A percentile compares a stretch with the other conserved stretches of the same genome.
Evolutionary conservation across 345 rosid species (phyloP).

Genomic region (Boechera divaricarpa): DNA sequence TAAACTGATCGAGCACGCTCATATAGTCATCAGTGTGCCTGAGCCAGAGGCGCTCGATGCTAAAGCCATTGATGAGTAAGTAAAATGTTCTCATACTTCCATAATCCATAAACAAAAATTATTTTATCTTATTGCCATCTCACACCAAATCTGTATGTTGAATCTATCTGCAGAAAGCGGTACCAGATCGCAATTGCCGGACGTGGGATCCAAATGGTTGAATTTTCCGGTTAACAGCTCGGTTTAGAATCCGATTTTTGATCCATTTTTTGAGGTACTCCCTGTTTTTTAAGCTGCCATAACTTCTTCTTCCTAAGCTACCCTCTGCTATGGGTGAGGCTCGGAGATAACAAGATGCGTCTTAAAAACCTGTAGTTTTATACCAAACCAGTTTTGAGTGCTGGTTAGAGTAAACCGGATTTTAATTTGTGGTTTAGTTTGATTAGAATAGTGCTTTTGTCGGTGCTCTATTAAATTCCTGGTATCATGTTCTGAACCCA

Average conservation of each 20-base stretch:
- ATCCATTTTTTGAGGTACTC: neutral
- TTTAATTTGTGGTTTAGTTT: slow-evolving; percentile 17
- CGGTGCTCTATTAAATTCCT: slow-evolving; percentile 20
- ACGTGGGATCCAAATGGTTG: slow-evolving; percentile 90
- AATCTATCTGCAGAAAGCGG: slow-evolving; percentile 52
- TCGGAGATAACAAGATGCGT: neutral
- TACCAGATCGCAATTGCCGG: slow-evolving; percentile 89
- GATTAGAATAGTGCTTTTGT: neutral
- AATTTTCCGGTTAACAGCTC: slow-evolving; percentile 49
- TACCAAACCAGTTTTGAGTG: slow-evolving; percentile 26
- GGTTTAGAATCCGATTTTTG: neutral
- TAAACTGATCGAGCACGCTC: slow-evolving; percentile 60
- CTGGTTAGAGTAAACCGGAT: slow-evolving; percentile 35
- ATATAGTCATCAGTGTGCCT: slow-evolving; percentile 71
- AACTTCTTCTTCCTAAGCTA: neutral
- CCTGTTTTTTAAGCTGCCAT: neutral
- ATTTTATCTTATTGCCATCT: neutral
- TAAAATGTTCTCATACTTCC: neutral
- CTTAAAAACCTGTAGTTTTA: neutral
- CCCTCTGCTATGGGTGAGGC: neutral
- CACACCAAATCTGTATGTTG: neutral
- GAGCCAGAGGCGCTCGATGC: slow-evolving; percentile 93
- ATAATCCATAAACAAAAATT: neutral
- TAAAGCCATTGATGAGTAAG: slow-evolving; percentile 71
- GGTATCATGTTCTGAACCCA: slow-evolving; percentile 36